Evolutionary conservation across 1,284 basidiomycete genomes (phyloP).

Genomic region (Boletus smithii): DNA sequence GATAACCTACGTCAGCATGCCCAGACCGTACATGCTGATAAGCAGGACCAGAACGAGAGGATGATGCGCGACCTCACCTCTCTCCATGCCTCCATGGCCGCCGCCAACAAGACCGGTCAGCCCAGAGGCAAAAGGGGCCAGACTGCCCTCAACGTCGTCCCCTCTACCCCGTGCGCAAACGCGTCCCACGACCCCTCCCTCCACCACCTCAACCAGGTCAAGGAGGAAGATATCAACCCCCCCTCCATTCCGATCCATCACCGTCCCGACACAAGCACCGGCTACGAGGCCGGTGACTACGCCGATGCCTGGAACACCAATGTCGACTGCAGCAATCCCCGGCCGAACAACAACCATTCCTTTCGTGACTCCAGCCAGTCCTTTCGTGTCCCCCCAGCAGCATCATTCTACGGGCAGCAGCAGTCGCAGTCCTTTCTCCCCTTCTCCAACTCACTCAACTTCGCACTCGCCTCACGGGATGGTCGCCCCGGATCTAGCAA

Average conservation of each 20-base stretch:
- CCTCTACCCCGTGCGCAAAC: neutral
- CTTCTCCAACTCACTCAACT: constrained; percentile 50
- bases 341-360: constrained; percentile 50
- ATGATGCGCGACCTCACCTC: constrained; percentile 90
- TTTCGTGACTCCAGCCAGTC: constrained; percentile 70
- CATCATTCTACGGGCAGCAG: constrained; percentile 41
- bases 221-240: constrained; percentile 48
- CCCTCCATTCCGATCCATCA: constrained; percentile 39
- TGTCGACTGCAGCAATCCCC: constrained; percentile 36
- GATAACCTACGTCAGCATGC: constrained; percentile 97
- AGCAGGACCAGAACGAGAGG: constrained; percentile 81
- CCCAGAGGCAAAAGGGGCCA: constrained; percentile 42
- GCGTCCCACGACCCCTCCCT: constrained; percentile 13
- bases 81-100: constrained; percentile 82
- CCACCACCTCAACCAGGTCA: constrained; percentile 39
- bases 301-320: constrained; percentile 37
- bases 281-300: constrained; percentile 61
- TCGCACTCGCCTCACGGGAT: constrained; percentile 46
- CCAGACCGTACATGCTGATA: constrained; percentile 92
- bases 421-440: constrained; percentile 66
- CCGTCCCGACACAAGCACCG: constrained; percentile 63
- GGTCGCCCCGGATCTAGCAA: constrained; percentile 45
- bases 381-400: constrained; percentile 52
- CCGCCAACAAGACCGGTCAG: constrained; percentile 56
- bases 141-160: constrained; percentile 11